phyloP scores from a whole-genome alignment of 1,284 basidiomycete species.

The Moesziomyces globuligerus region DNA sequence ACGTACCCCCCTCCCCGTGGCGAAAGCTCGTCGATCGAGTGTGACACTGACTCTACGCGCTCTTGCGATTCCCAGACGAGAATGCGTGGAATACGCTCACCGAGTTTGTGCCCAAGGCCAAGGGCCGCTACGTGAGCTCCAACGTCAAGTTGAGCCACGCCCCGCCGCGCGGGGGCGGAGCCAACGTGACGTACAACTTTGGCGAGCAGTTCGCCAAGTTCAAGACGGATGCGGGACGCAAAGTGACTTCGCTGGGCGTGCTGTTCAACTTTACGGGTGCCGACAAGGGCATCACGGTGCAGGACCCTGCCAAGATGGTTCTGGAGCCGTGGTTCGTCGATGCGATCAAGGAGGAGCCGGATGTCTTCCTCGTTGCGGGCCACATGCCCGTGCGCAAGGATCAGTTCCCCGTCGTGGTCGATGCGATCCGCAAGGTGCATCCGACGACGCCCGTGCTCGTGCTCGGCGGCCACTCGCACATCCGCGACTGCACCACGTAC shows the following conservation, averaged over 20 bases:
- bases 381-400: slow-evolving; percentile 63
- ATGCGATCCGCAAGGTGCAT: slow-evolving; percentile 57
- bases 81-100: slow-evolving; percentile 81
- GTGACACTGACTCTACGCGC: too few species aligned
- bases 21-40: too few species aligned
- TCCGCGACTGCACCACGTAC: slow-evolving; percentile 59
- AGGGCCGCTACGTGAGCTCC: slow-evolving; percentile 52
- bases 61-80: too few species aligned
- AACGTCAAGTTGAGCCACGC: slow-evolving; percentile 56
- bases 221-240: slow-evolving; percentile 34
- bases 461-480: slow-evolving; percentile 62
- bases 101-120: slow-evolving; percentile 74
- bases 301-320: slow-evolving; percentile 56
- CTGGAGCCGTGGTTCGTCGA: slow-evolving; percentile 61
- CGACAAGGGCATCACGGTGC: slow-evolving; percentile 55
- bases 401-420: slow-evolving; percentile 52
- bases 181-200: slow-evolving; percentile 43
- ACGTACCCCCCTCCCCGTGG: too few species aligned
- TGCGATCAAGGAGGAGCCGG: slow-evolving; percentile 47
- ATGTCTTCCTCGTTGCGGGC: slow-evolving; percentile 61
- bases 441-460: slow-evolving; percentile 57
- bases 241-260: slow-evolving; percentile 50
- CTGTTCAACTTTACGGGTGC: slow-evolving; percentile 60
- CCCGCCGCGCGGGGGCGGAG: slow-evolving; percentile 15
- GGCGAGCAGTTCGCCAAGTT: slow-evolving; percentile 55